Percentiles rank a stretch among this genome's conserved stretches.
These are phyloP conservation scores for Candida ovalis DNA, from an alignment of 805 yeast species.

Conservation along the genomic window DNA sequence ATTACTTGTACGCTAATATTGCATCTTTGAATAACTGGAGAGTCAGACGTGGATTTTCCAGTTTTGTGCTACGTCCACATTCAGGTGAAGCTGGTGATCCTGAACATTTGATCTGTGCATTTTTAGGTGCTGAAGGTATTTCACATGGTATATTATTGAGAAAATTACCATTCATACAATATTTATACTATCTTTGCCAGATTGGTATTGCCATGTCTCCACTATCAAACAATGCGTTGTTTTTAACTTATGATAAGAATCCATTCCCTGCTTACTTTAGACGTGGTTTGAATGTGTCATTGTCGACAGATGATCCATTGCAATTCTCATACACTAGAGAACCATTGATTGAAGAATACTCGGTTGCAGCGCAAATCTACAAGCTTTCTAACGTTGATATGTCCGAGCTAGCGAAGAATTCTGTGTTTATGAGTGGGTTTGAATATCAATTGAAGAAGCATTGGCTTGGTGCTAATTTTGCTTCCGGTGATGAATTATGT, in stretches of 20 bases:
- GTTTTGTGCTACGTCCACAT: slow-evolving; percentile 95
- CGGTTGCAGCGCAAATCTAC: slow-evolving; percentile 97
- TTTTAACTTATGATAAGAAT: slow-evolving; percentile 93
- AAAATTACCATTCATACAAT: slow-evolving; percentile 93
- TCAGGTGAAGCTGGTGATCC: slow-evolving; percentile 99
- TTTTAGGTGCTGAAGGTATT: slow-evolving; percentile 84
- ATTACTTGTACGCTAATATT: slow-evolving; percentile 83
- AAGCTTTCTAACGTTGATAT: slow-evolving; percentile 91
- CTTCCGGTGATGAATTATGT: slow-evolving; percentile 62
- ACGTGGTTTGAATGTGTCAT: slow-evolving; percentile 89
- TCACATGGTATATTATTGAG: slow-evolving; percentile 93
- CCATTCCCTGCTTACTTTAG: slow-evolving; percentile 90
- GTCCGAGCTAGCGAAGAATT: slow-evolving; percentile 94
- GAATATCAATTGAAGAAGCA: slow-evolving; percentile 82
- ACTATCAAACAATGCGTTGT: slow-evolving; percentile 90
- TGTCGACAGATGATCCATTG: slow-evolving; percentile 96
- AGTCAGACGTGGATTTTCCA: slow-evolving; percentile 67
- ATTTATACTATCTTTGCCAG: slow-evolving; percentile 88
- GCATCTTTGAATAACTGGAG: slow-evolving; percentile 86
- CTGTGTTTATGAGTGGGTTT: slow-evolving; percentile 93
- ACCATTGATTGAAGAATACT: slow-evolving; percentile 94
- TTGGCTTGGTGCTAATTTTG: slow-evolving; percentile 79
- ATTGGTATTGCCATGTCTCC: slow-evolving; percentile 99
- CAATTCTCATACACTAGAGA: slow-evolving; percentile 97
- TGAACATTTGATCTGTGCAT: slow-evolving; percentile 89